phyloP scores from a whole-genome alignment of 805 yeast genomes.

The Ogataea degrootiae region DNA sequence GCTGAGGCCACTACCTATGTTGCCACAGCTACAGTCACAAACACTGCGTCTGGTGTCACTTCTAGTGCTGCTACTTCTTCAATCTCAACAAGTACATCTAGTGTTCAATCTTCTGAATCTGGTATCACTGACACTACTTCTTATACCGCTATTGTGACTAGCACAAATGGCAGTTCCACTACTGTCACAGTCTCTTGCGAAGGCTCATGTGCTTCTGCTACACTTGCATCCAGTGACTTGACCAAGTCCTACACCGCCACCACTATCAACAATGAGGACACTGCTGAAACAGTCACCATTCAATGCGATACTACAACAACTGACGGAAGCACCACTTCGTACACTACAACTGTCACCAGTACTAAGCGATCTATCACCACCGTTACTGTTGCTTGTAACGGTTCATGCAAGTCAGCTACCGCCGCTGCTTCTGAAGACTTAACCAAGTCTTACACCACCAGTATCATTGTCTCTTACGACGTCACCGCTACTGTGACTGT shows the following conservation, averaged over 20 bases:
- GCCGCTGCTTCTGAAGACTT: constrained; percentile 1
- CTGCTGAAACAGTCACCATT: not conserved
- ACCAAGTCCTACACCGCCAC: not conserved
- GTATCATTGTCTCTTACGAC: constrained; percentile 5
- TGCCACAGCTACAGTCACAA: not conserved
- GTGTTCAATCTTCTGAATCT: not conserved
- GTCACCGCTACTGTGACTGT: constrained; percentile 2
- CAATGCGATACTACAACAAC: not conserved
- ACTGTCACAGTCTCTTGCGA: not conserved
- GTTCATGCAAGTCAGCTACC: constrained; percentile 5
- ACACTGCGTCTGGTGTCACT: not conserved
- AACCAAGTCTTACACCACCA: constrained; percentile 9
- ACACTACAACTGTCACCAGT: constrained; percentile 6
- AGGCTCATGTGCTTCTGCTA: not conserved
- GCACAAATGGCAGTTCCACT: not conserved
- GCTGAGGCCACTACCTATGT: not conserved
- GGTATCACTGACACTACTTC: not conserved
- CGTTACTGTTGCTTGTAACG: constrained; percentile 14
- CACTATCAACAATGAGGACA: not conserved
- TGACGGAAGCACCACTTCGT: not conserved
- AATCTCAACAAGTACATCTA: not conserved
- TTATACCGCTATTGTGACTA: not conserved
- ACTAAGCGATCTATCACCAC: constrained; percentile 4
- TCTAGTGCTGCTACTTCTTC: not conserved
- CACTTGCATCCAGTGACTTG: not conserved